Conservation (phyloP, 805 yeast species). For the Kodamaea neixiangensis region DNA sequence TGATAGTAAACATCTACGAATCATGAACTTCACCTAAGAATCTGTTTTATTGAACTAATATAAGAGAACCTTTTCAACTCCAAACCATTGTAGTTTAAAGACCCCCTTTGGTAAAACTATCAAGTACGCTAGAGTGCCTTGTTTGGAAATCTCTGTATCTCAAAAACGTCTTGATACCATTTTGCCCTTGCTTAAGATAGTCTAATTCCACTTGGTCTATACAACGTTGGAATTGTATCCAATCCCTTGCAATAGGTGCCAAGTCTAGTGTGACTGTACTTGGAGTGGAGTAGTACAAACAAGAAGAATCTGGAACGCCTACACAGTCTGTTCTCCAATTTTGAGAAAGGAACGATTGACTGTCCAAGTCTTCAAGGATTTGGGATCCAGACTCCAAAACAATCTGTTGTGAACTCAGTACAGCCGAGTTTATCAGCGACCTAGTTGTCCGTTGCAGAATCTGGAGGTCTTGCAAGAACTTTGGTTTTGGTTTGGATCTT, state of each 20-base stretch:
- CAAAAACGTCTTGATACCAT: constrained; percentile 29
- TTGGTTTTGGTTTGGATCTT: constrained; percentile 36
- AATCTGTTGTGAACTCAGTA: not conserved
- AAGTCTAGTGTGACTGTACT: constrained; percentile 32
- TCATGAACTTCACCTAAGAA: too few species aligned
- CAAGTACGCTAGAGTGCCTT: not conserved
- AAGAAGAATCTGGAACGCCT: constrained; percentile 39
- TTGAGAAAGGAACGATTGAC: not conserved
- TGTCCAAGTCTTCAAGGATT: not conserved
- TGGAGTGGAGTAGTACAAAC: constrained; percentile 25
- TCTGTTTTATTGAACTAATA: too few species aligned
- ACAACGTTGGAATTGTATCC: constrained; percentile 34
- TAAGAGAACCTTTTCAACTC: not conserved
- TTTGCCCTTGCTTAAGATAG: constrained; percentile 13
- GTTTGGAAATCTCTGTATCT: constrained; percentile 37
- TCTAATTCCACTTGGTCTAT: constrained; percentile 25
- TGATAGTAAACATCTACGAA: too few species aligned
- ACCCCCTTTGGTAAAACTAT: not conserved
- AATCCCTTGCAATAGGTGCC: constrained; percentile 32
- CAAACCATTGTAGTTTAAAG: not conserved
- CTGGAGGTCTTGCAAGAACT: constrained; percentile 27
- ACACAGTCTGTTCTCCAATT: constrained; percentile 19
- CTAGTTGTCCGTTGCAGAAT: constrained; percentile 21
- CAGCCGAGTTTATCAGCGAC: constrained; percentile 4
- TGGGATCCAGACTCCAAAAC: not conserved